Base-by-base conservation (phyloP, 2,329 filamentous ascomycete genomes). In the Scedosporium boydii region DNA sequence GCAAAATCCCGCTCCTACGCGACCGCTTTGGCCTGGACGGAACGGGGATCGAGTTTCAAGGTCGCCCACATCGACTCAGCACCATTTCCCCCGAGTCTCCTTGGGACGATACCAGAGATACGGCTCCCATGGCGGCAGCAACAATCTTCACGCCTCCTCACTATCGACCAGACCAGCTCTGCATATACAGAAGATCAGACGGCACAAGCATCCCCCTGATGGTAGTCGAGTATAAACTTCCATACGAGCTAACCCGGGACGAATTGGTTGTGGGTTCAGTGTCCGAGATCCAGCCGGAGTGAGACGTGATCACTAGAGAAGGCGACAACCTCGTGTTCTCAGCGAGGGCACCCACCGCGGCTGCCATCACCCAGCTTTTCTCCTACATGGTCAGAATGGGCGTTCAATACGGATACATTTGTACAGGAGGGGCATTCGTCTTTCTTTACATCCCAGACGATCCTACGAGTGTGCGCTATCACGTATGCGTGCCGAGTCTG, bases 321-420 rank as follows among this genome's bases (percentile, higher is more conserved):
- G 69, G 69, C 16, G 56, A 73, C 5, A 69, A 63, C 46, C 73
- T 71, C 41, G 56, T 18, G 10, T 75, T 75, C 21, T 58, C 64
- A 7, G 67, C 71, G 0, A 72, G 59, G 63, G 12, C 46, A n/a
- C 73, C 77, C 38, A 63, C 67, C 48, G 68, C 74, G 21, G 74
- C 74, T 26, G 71, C 75, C 23, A 63, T 78, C 6, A 76, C 71
- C 2, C 70, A 77, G 64, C 70, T 78, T 6, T 78, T 76, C 66
- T 75, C 72, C 6, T 75, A 75, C 58, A 76, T 76, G 68, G 65
- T 76, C 3, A 67, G 69, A 41, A 75, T 73, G 57, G 67, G 70
- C 42, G 70, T 73, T 16, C 67, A 67, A 58, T 74, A 73, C 57
- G 71, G 74, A 2, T 76, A 76, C 60, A 61, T 76, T 4, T 73